These are phyloP conservation scores for Boeremia exigua DNA, from an alignment of 2,329 filamentous ascomycete species.

Conservation along the genomic window DNA sequence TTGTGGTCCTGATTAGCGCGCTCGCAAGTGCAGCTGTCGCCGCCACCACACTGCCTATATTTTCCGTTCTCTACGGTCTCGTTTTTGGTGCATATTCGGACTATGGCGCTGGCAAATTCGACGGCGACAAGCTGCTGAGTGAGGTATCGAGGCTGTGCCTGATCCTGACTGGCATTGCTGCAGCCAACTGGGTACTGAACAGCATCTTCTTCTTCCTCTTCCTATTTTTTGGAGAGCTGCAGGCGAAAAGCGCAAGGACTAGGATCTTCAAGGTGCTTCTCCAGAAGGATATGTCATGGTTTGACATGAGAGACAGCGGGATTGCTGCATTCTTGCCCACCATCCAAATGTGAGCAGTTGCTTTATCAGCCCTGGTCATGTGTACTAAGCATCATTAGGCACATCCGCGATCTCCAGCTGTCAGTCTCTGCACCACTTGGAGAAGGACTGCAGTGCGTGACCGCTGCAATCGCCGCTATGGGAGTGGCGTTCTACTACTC, in stretches of 20 bases:
- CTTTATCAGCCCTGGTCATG: background rate
- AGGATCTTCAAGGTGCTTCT: conserved; percentile 72
- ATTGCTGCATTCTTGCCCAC: conserved; percentile 73
- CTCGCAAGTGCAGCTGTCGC: conserved; percentile 63
- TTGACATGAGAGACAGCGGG: conserved; percentile 74
- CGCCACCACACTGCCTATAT: conserved; percentile 68
- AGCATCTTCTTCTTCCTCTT: conserved; percentile 72
- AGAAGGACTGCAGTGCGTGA: conserved; percentile 66
- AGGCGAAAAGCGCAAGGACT: conserved; percentile 70
- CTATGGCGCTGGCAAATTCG: conserved; percentile 64
- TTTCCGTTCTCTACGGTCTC: conserved; percentile 74
- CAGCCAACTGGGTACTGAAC: conserved; percentile 70
- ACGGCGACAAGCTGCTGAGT: conserved; percentile 59
- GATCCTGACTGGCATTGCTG: conserved; percentile 68
- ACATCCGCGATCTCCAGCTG: conserved; percentile 80
- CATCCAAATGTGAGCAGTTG: conserved; percentile 70
- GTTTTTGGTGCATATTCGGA: conserved; percentile 75
- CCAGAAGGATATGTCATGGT: conserved; percentile 80
- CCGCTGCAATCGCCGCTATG: conserved; percentile 71
- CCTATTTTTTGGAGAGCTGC: conserved; percentile 80
- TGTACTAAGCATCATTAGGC: conserved; percentile 58
- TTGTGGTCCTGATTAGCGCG: conserved; percentile 61
- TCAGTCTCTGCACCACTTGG: conserved; percentile 83
- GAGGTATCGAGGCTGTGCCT: conserved; percentile 66
- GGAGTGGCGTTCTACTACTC: conserved; percentile 77